A percentile compares a stretch with the other conserved stretches of the same genome.
phyloP scores from a whole-genome alignment of 75 land plant genomes.

The Ceratopteris richardii region DNA sequence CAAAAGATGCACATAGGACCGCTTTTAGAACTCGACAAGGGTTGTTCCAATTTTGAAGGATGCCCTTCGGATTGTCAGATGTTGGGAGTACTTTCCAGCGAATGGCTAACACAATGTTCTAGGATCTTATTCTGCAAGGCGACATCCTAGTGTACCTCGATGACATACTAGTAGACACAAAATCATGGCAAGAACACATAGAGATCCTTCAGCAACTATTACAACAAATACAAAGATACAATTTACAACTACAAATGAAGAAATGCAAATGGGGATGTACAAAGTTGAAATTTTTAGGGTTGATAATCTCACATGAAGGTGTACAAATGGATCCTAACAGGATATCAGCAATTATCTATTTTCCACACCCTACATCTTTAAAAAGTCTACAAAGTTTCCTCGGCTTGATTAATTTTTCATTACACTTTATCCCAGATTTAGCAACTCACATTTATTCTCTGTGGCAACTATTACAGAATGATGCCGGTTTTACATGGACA shows the following conservation, averaged over 20 bases:
- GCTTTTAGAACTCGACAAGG: background rate
- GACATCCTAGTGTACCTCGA: background rate
- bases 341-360: background rate
- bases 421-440: background rate
- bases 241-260: background rate
- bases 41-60: background rate
- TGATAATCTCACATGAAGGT: background rate
- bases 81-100: slow-evolving; percentile 1
- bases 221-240: background rate
- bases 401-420: background rate
- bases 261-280: background rate
- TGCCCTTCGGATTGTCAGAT: background rate
- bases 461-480: background rate
- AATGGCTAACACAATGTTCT: background rate
- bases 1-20: background rate
- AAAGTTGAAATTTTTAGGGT: background rate
- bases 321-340: background rate
- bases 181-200: background rate
- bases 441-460: background rate
- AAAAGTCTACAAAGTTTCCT: background rate
- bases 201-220: background rate
- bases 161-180: background rate
- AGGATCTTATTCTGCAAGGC: background rate
- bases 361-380: background rate
- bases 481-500: background rate